These are phyloP conservation scores for Ogataea paradorogensis DNA, from an alignment of 805 yeast species.

Conservation along the genomic window DNA sequence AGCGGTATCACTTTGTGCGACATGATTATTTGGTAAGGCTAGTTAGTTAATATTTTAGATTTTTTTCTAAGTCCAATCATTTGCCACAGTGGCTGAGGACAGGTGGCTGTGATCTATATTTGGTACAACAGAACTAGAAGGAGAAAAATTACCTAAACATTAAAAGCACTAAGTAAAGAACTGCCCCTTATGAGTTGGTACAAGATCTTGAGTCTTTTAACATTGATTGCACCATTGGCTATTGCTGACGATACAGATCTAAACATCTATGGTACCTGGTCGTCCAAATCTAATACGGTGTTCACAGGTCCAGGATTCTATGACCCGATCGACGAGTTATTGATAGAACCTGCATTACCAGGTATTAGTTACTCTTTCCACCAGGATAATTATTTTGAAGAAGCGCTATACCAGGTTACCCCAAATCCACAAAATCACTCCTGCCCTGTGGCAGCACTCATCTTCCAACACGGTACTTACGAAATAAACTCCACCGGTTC, in stretches of 20 bases:
- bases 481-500: slow-evolving; percentile 62
- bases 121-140: slow-evolving; percentile 7
- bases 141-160: slow-evolving; percentile 4
- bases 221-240: neutral
- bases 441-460: slow-evolving; percentile 80
- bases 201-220: slow-evolving; percentile 3
- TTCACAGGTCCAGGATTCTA: slow-evolving; percentile 96
- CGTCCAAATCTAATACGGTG: slow-evolving; percentile 88
- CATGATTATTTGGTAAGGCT: neutral
- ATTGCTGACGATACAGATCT: slow-evolving; percentile 7
- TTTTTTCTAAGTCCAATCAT: slow-evolving; percentile 1
- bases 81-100: slow-evolving; percentile 13
- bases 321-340: slow-evolving; percentile 92
- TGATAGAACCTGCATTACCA: slow-evolving; percentile 94
- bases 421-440: slow-evolving; percentile 70
- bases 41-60: neutral
- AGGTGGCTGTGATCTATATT: slow-evolving; percentile 1
- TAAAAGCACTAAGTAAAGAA: neutral
- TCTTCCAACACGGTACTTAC: slow-evolving; percentile 88
- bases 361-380: slow-evolving; percentile 94
- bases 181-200: slow-evolving; percentile 4
- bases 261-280: slow-evolving; percentile 85
- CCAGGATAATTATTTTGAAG: slow-evolving; percentile 86
- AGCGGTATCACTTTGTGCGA: slow-evolving; percentile 6
- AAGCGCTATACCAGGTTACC: slow-evolving; percentile 78